phyloP scores from a whole-genome alignment of 2,329 filamentous ascomycete species.

The Incumbomyces delicatus region DNA sequence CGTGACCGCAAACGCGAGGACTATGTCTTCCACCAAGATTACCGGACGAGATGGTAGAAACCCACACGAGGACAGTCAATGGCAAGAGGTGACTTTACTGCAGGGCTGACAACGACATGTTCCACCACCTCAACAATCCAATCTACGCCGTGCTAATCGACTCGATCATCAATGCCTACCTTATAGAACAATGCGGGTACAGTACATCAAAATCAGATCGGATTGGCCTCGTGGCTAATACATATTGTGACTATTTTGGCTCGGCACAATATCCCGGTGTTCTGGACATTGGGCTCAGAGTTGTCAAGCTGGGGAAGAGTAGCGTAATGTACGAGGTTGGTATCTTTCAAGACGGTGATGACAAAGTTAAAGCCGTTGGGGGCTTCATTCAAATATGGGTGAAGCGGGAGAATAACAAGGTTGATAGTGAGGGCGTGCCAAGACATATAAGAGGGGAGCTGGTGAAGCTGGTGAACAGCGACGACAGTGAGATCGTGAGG shows the following conservation, averaged over 20 bases:
- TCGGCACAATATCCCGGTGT: conserved; percentile 73
- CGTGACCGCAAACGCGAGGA: conserved; percentile 14
- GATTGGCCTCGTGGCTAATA: conserved; percentile 76
- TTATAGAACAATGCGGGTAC: conserved; percentile 68
- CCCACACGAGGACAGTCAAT: too few relatives aligned
- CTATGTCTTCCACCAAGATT: conserved; percentile 19
- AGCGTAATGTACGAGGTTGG: conserved; percentile 87
- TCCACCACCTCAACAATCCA: conserved; percentile 84
- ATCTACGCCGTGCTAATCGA: conserved; percentile 84
- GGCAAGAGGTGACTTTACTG: neutral
- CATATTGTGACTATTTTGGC: conserved; percentile 75
- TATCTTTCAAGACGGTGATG: conserved; percentile 65
- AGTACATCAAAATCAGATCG: conserved; percentile 60
- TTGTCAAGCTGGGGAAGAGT: conserved; percentile 73
- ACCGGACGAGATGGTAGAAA: conserved; percentile 16
- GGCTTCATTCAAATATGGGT: conserved; percentile 85
- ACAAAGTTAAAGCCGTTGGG: conserved; percentile 71
- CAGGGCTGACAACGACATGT: conserved; percentile 93
- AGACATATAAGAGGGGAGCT: conserved; percentile 1
- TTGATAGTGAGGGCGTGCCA: neutral
- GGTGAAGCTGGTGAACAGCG: conserved; percentile 4
- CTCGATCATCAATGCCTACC: conserved; percentile 78
- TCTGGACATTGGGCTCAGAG: conserved; percentile 70
- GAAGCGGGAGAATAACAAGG: conserved; percentile 30
- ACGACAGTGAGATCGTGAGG: conserved; percentile 5